A percentile compares a stretch with the other conserved stretches of the same genome.
Evolutionary conservation across 2,329 filamentous ascomycete species (phyloP).

Genomic region (Fusarium penzigii): DNA sequence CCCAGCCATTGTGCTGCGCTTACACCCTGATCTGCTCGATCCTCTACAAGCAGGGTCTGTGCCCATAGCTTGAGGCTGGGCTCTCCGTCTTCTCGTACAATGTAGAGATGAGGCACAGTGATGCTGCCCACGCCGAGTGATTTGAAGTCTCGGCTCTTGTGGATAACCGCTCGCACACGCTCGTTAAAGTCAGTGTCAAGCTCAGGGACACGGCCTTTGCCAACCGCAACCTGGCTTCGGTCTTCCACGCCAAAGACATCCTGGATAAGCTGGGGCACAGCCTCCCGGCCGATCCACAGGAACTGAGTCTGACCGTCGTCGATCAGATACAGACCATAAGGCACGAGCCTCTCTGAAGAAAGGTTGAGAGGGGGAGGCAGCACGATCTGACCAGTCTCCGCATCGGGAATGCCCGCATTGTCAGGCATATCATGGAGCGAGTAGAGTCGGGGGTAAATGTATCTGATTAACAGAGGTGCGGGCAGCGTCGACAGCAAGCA

Average conservation of each 20-base stretch:
- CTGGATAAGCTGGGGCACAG: slow-evolving; percentile 81
- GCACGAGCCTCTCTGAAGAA: slow-evolving; percentile 81
- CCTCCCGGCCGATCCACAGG: slow-evolving; percentile 91
- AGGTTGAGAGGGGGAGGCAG: slow-evolving; percentile 85
- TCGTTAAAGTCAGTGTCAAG: slow-evolving; percentile 97
- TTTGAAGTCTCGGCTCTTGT: slow-evolving; percentile 88
- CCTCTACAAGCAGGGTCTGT: slow-evolving; percentile 92
- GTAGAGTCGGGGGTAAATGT: slow-evolving; percentile 85
- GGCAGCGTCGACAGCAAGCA: slow-evolving; percentile 93
- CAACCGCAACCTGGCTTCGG: slow-evolving; percentile 81
- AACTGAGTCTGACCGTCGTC: slow-evolving; percentile 98
- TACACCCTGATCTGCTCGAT: slow-evolving; percentile 89
- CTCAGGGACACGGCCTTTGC: slow-evolving; percentile 84
- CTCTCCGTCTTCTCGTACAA: slow-evolving; percentile 94
- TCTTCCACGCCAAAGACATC: slow-evolving; percentile 92
- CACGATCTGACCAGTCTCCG: slow-evolving; percentile 83
- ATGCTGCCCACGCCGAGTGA: slow-evolving; percentile 90
- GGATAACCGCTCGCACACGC: slow-evolving; percentile 82
- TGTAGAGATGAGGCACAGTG: slow-evolving; percentile 86
- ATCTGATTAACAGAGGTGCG: slow-evolving; percentile 86
- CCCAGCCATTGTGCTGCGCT: slow-evolving; percentile 94
- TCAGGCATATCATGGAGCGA: slow-evolving; percentile 96
- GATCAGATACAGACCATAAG: slow-evolving; percentile 92
- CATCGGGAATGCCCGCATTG: slow-evolving; percentile 81
- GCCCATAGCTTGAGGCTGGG: slow-evolving; percentile 95